A percentile compares a stretch with the other conserved stretches of the same genome.
Conservation (phyloP, 1,284 basidiomycete genomes). For the Amylostereum areolatum region DNA sequence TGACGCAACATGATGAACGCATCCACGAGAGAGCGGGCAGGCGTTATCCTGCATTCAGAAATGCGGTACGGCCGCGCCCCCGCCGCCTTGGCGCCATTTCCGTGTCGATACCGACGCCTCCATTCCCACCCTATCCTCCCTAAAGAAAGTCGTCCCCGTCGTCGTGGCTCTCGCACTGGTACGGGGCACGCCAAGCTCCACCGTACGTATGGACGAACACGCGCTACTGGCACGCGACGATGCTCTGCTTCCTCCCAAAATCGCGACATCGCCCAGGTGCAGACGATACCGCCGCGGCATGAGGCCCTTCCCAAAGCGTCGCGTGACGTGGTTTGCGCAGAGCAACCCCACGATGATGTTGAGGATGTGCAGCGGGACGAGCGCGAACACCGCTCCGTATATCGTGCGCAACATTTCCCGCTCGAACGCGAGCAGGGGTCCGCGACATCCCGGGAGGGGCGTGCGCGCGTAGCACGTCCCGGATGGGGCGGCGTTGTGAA, state of each 20-base stretch:
- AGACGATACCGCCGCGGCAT: constrained; percentile 64
- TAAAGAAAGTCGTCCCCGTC: background rate
- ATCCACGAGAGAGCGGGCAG: no score
- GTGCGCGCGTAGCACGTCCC: constrained; percentile 63
- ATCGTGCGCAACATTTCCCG: constrained; percentile 44
- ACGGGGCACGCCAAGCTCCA: background rate
- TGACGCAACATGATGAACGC: no score
- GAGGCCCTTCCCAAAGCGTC: constrained; percentile 66
- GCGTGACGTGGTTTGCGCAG: constrained; percentile 70
- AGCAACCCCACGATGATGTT: constrained; percentile 62
- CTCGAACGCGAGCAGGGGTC: constrained; percentile 56
- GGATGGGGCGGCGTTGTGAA: constrained; percentile 58
- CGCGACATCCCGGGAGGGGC: constrained; percentile 67
- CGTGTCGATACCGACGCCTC: no score
- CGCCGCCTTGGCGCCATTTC: no score
- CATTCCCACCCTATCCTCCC: background rate
- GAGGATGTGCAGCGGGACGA: constrained; percentile 57
- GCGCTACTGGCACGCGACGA: background rate
- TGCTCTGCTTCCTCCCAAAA: no score
- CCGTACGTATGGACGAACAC: background rate
- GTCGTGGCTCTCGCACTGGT: no score
- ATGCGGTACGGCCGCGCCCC: no score
- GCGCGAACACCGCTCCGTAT: constrained; percentile 57
- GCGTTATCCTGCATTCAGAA: no score
- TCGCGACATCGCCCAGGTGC: background rate